Base-by-base conservation (phyloP, 1,139 yeast species). In the Hansenula lynferdii region DNA sequence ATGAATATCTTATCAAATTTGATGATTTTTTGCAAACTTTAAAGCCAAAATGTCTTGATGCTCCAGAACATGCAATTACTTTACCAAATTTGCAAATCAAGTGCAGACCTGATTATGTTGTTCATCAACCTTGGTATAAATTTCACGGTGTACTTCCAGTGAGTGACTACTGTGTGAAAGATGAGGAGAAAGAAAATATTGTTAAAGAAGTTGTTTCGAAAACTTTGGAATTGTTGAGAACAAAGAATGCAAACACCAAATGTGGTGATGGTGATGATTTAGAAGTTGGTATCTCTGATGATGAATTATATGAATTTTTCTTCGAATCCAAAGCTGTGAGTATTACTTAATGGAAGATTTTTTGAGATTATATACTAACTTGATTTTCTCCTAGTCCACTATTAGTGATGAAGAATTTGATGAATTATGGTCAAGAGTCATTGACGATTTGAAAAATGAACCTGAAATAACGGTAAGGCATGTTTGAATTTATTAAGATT, bases 391-490 rank as follows among this genome's bases (percentile, higher is more conserved):
- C 12, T 23, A 26, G 28, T 70, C 81, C 10, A 70, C 75, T 46
- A 72, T 85, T 29, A 68, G 78, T n/a, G 73, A 68, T 37, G 81
- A 78, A 34, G 95, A 86, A 49, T 90, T 89, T 62, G 82, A 85
- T 48, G 86, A 81, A 42, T 70, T 87, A 45, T 90, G 97, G 97
- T 57, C 59, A 23, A 72, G 78, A 50, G 85, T 86, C 9, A 56
- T 81, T 9, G 62, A 69, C 34, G 85, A 80, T 50, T 69, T 90
- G 50, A 77, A 77, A 49, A 70, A 73, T 42, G 86, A 84, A 62
- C 82, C 85, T 34, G 94, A 85, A 56, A 75, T 85, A 60, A 79
- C 77, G 68, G 89, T 84, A 82, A 83, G 92, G 89, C 85, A 80
- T 76, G 90, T 80, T 70, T 61, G 52, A 28, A 28, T 50, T 31